phyloP scores from a whole-genome alignment of 2,329 filamentous ascomycete species.

The Cladosporium sp. region DNA sequence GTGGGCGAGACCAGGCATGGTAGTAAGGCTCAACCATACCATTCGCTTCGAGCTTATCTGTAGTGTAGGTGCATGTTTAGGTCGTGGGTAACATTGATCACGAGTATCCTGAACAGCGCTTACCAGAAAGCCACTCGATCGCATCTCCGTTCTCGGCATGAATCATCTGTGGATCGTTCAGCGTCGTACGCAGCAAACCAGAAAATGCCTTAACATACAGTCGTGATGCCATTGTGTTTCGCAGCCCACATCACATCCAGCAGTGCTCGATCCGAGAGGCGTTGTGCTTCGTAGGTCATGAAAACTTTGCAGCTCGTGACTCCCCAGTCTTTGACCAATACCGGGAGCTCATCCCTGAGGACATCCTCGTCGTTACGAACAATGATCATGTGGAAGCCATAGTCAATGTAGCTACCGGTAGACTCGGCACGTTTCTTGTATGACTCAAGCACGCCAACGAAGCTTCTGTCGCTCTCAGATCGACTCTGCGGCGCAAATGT shows the following conservation, averaged over 20 bases:
- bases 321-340: slow-evolving; percentile 30
- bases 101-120: no score
- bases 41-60: slow-evolving; percentile 44
- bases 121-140: slow-evolving; percentile 50
- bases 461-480: slow-evolving; percentile 35
- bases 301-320: slow-evolving; percentile 42
- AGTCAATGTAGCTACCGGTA: slow-evolving; percentile 45
- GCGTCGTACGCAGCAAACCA: background rate
- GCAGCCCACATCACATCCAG: slow-evolving; percentile 37
- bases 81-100: no score
- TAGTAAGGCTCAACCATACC: slow-evolving; percentile 49
- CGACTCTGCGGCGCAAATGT: slow-evolving; percentile 47
- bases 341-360: slow-evolving; percentile 27
- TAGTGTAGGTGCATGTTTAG: background rate
- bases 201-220: slow-evolving; percentile 19
- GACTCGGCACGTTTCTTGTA: slow-evolving; percentile 41
- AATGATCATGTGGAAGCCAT: slow-evolving; percentile 41
- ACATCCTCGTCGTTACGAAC: slow-evolving; percentile 30
- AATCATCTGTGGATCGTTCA: slow-evolving; percentile 37
- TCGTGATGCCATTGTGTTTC: slow-evolving; percentile 45
- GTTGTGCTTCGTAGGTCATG: slow-evolving; percentile 38
- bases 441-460: slow-evolving; percentile 40
- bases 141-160: slow-evolving; percentile 54
- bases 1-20: slow-evolving; percentile 48
- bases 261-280: slow-evolving; percentile 37